Base-by-base conservation (phyloP, 176 grass and related monocot species). In the bread wheat (Triticum aestivum) region DNA sequence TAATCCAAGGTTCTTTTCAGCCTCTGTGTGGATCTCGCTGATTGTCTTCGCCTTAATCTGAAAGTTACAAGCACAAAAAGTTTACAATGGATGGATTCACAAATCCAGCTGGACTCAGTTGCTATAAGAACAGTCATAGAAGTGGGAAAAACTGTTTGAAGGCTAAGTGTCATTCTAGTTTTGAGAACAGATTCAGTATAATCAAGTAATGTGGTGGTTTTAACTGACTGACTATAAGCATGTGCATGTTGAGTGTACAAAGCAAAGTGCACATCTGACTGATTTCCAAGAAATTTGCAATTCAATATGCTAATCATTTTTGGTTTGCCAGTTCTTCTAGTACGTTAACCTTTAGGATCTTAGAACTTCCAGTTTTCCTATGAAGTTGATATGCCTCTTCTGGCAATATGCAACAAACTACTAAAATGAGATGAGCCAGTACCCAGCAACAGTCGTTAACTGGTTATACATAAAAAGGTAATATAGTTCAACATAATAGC, bases 41-140 rank as follows among this genome's bases (percentile, higher is more conserved):
- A 97, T 97, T 23, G 90, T 94, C 88, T 97, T 97, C 61, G 94
- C 94, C 77, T 91, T 97, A 37, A 97, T 91, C 94, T 97, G 83
- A 85, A 68, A 80, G 34, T 73, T 23, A 59, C 24, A 92, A 88
- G 75, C 78, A 64, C 81, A 85, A 45, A 77, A 14, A 84, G 67
- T 21, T 90, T 63, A 92, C 82, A 86, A 64, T 42, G 29, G 32
- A 41, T 82, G 47, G 20, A 71, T 62, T 70, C 63, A 44, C 47
- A 71, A 85, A 79, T 41, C 17, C 52, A 84, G 58, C 14, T 56
- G 32, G 9, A 6, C 39, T 21, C 10, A 18, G 20, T 76, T 75
- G 59, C 44, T 82, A 54, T 56, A 54, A 74, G 6, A 75, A 75
- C 2, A 67, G 20, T 7, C 37, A 81, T 44, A 65, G 37, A 56